Evolutionary conservation across 345 rosid species (phyloP).

Genomic region (Citrus australasica): DNA sequence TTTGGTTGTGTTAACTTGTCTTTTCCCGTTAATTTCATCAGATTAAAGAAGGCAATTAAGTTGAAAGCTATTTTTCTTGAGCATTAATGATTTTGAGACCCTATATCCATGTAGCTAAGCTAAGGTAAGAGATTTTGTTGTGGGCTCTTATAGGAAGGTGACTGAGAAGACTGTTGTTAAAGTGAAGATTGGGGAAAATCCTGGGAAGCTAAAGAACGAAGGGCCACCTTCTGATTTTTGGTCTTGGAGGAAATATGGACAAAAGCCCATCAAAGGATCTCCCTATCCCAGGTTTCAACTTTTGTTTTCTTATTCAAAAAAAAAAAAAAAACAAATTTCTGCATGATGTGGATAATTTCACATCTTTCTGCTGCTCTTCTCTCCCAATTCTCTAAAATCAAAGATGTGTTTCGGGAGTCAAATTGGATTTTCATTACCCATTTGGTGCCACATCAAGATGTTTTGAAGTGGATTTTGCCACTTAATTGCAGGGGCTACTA

Average conservation of each 20-base stretch:
- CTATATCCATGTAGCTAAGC: no score
- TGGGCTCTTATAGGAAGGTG: constrained; percentile 37
- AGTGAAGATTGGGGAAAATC: constrained; percentile 46
- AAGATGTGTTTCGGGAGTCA: not conserved
- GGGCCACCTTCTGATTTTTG: constrained; percentile 68
- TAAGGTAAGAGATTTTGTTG: not conserved
- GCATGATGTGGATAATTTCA: not conserved
- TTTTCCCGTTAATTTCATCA: not conserved
- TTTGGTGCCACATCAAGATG: not conserved
- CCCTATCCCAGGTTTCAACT: constrained; percentile 54
- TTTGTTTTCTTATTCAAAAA: not conserved
- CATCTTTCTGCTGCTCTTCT: not conserved
- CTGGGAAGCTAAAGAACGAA: constrained; percentile 53
- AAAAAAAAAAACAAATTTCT: not conserved
- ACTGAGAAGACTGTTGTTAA: constrained; percentile 55
- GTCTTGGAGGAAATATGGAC: constrained; percentile 83
- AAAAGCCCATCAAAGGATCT: constrained; percentile 71
- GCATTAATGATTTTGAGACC: not conserved
- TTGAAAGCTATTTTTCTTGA: not conserved
- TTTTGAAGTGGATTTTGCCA: no score
- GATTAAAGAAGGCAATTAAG: not conserved
- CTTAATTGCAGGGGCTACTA: constrained; percentile 54
- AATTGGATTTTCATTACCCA: not conserved
- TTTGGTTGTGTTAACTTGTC: not conserved
- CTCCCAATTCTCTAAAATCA: not conserved